Base-by-base conservation (phyloP, 2,329 filamentous ascomycete genomes). In the Fusarium transvaalense region DNA sequence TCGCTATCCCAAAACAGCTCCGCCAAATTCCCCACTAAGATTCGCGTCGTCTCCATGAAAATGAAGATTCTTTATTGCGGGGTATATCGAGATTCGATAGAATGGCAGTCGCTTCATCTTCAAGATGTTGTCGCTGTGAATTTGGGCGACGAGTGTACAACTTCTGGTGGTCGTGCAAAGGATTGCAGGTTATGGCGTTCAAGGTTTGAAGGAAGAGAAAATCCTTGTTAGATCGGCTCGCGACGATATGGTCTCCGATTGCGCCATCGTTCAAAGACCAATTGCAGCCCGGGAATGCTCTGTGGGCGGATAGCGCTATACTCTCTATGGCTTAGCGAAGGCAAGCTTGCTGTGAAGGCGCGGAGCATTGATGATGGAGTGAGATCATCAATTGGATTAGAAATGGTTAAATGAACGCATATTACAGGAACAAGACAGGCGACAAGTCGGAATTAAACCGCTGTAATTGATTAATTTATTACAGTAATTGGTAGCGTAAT, bases 171-270 rank as follows among this genome's bases (percentile, higher is more conserved):
- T 21, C 21, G 45, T 37, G 39, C 35, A 57, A 21, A 31, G 47
- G 32, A 41, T 61, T 59, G 34, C 35, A 54, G 23, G n/a, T 53
- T 32, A 27, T 51, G 34, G 48, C 34, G 29, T 25, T 34, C 25
- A 52, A 50, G 41, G 48, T 53, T 55, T 27, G 15, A 47, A 31
- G 42, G 41, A n/a, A 56, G 35, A 23, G n/a, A 19, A 57, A 48
- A 60, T 53, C 56, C 53, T 48, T 58, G 34, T 38, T 41, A 62
- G 58, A 66, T 62, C 53, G 39, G 27, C 64, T 69, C 65, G 52
- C 71, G 69, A 74, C 62, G 67, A 69, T 69, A 57, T 67, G 23
- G 51, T 52, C 48, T 35, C 35, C 66, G 66, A 74, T 74, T 72
- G 70, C 72, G 72, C 68, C 67, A 74, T 74, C 50, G 60, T n/a